phyloP scores from a whole-genome alignment of 2,329 filamentous ascomycete genomes.

The Epichloe festucae region DNA sequence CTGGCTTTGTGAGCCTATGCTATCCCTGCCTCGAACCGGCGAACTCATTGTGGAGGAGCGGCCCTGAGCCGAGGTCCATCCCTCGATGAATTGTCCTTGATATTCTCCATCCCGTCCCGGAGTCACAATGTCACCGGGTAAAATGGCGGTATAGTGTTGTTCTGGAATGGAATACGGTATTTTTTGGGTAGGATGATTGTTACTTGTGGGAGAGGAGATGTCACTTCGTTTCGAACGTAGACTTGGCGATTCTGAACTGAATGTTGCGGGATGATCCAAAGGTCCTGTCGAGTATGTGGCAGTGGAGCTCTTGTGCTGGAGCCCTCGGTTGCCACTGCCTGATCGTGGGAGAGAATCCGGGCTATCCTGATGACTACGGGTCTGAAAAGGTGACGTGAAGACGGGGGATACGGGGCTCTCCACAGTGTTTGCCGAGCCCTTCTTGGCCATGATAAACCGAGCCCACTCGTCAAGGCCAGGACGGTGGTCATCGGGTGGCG shows the following conservation, averaged over 20 bases:
- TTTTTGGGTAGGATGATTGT: conserved; percentile 26
- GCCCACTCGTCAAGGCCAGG: conserved; percentile 47
- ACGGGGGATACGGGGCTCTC: conserved; percentile 40
- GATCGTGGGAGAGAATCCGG: conserved; percentile 30
- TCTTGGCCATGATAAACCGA: conserved; percentile 35
- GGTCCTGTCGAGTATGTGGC: conserved; percentile 34
- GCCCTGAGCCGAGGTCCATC: conserved; percentile 47
- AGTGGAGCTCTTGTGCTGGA: conserved; percentile 36
- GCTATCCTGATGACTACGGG: conserved; percentile 27
- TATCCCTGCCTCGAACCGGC: conserved; percentile 40
- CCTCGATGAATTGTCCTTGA: conserved; percentile 43
- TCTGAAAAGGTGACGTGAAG: conserved; percentile 40
- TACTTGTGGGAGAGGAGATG: conserved; percentile 44
- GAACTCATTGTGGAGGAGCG: conserved; percentile 46
- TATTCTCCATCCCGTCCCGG: conserved; percentile 42
- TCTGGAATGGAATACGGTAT: conserved; percentile 25
- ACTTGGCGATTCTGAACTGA: conserved; percentile 46
- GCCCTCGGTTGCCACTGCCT: conserved; percentile 28
- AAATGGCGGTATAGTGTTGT: conserved; percentile 37
- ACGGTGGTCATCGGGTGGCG: conserved; percentile 36
- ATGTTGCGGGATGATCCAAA: conserved; percentile 35
- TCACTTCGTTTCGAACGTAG: conserved; percentile 50
- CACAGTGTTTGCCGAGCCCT: conserved; percentile 30
- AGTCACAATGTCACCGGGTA: conserved; percentile 43
- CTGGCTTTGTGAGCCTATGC: conserved; percentile 37